A percentile compares a stretch with the other conserved stretches of the same genome.
Conservation (phyloP, 2,329 filamentous ascomycete genomes). For the Claviceps paspali region DNA sequence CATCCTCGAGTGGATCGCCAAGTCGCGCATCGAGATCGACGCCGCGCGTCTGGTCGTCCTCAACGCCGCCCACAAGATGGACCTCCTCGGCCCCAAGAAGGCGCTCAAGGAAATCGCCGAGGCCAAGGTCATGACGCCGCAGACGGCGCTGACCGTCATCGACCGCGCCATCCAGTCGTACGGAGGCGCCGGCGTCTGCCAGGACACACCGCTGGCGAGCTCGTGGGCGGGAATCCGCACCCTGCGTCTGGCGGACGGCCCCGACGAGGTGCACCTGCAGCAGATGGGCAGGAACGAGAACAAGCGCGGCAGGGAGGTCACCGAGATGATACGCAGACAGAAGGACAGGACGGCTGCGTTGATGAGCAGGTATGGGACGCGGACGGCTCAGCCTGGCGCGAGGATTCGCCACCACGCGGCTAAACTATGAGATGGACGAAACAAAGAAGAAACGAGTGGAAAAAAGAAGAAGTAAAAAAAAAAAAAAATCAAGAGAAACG, state of each 20-base stretch:
- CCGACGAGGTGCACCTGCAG: conserved; percentile 85
- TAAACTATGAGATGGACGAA: conserved; percentile 35
- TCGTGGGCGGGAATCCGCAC: conserved; percentile 75
- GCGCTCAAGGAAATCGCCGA: conserved; percentile 88
- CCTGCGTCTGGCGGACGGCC: conserved; percentile 76
- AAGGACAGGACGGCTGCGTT: conserved; percentile 48
- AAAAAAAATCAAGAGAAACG: too few species aligned
- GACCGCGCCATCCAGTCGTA: conserved; percentile 90
- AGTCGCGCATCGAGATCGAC: conserved; percentile 86
- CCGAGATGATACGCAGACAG: conserved; percentile 49
- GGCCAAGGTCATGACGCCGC: conserved; percentile 83
- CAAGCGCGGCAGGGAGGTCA: conserved; percentile 45
- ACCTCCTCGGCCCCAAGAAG: conserved; percentile 73
- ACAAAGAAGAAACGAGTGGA: too few species aligned
- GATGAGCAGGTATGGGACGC: conserved; percentile 40
- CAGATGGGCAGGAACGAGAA: conserved; percentile 75
- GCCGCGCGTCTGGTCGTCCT: conserved; percentile 77
- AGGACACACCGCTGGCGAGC: conserved; percentile 81
- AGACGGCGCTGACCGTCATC: conserved; percentile 70
- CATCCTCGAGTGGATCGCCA: conserved; percentile 88
- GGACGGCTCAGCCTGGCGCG: conserved; percentile 32
- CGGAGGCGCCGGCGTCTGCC: conserved; percentile 77
- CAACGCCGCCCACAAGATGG: conserved; percentile 91
- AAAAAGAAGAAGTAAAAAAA: too few species aligned
- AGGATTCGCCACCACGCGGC: conserved; percentile 32